Percentiles rank a stretch among this genome's conserved stretches.
Conservation (phyloP, 495 filamentous ascomycete genomes). For the Neurospora pannonica region DNA sequence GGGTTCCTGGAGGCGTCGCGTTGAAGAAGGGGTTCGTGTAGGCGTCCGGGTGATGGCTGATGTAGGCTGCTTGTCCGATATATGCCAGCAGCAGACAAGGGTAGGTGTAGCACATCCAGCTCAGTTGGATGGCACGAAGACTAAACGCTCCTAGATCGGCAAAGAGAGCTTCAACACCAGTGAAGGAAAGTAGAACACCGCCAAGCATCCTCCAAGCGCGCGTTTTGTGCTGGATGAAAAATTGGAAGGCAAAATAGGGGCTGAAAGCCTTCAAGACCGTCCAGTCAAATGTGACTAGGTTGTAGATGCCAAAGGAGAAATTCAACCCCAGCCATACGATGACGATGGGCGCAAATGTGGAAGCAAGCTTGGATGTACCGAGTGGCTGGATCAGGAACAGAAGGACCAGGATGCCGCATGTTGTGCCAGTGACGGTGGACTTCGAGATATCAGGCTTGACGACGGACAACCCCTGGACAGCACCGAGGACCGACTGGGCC, state of each 20-base stretch:
- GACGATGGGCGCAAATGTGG: constrained; percentile 60
- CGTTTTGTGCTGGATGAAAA: constrained; percentile 50
- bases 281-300: constrained; percentile 53
- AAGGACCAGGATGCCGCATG: constrained; percentile 59
- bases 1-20: constrained; percentile 52
- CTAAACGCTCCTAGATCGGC: constrained; percentile 65
- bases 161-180: constrained; percentile 66
- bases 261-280: constrained; percentile 61
- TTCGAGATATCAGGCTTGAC: constrained; percentile 37
- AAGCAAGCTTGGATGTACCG: constrained; percentile 55
- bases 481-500: constrained; percentile 60
- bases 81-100: constrained; percentile 64
- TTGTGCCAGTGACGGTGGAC: constrained; percentile 53
- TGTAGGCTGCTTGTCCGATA: constrained; percentile 65
- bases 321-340: constrained; percentile 67
- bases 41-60: constrained; percentile 48
- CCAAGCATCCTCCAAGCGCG: constrained; percentile 59
- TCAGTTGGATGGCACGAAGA: constrained; percentile 51
- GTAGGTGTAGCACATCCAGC: constrained; percentile 53
- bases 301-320: constrained; percentile 59
- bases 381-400: constrained; percentile 64
- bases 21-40: constrained; percentile 68
- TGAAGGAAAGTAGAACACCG: constrained; percentile 62
- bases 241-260: constrained; percentile 53
- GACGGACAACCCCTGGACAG: constrained; percentile 56